A percentile compares a stretch with the other conserved stretches of the same genome.
These are phyloP conservation scores for Sporothrix schenckii DNA, from an alignment of 2,329 filamentous ascomycete genomes.

Conservation along the genomic window DNA sequence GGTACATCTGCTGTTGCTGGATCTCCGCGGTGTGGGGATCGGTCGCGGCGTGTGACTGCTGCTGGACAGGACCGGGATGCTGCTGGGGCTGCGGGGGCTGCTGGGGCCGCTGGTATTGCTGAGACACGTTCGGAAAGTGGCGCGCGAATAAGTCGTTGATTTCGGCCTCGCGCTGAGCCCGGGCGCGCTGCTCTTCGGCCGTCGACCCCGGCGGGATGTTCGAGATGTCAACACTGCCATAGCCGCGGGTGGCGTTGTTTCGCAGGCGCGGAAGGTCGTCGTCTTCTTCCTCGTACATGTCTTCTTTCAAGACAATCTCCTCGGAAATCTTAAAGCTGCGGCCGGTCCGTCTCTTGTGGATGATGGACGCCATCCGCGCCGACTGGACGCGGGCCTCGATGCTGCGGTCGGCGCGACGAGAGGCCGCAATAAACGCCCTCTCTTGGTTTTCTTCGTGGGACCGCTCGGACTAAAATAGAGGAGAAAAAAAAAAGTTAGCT, in stretches of 20 bases:
- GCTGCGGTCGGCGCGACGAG: slow-evolving; percentile 80
- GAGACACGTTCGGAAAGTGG: background rate
- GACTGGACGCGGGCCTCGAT: slow-evolving; percentile 87
- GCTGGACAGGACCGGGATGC: background rate
- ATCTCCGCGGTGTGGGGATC: background rate
- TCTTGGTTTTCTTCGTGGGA: slow-evolving; percentile 63
- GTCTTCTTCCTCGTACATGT: slow-evolving; percentile 96
- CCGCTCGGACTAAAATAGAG: slow-evolving; percentile 7
- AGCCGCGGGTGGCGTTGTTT: background rate
- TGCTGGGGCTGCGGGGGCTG: background rate
- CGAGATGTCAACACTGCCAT: background rate
- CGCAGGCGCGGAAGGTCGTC: slow-evolving; percentile 68
- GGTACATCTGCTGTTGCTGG: background rate
- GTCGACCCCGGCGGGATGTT: slow-evolving; percentile 2
- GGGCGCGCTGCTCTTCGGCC: background rate
- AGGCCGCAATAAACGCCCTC: slow-evolving; percentile 89
- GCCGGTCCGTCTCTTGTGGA: slow-evolving; percentile 86
- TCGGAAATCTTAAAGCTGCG: slow-evolving; percentile 79
- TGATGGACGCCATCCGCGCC: slow-evolving; percentile 82
- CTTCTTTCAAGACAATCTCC: slow-evolving; percentile 84
- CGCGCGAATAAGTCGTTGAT: slow-evolving; percentile 13
- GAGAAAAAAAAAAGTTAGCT: background rate
- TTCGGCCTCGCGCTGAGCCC: background rate
- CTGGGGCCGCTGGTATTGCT: background rate
- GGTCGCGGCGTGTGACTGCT: background rate